Evolutionary conservation across 2,329 filamentous ascomycete species (phyloP).

Genomic region (Phaeophleospora eucalypticola): DNA sequence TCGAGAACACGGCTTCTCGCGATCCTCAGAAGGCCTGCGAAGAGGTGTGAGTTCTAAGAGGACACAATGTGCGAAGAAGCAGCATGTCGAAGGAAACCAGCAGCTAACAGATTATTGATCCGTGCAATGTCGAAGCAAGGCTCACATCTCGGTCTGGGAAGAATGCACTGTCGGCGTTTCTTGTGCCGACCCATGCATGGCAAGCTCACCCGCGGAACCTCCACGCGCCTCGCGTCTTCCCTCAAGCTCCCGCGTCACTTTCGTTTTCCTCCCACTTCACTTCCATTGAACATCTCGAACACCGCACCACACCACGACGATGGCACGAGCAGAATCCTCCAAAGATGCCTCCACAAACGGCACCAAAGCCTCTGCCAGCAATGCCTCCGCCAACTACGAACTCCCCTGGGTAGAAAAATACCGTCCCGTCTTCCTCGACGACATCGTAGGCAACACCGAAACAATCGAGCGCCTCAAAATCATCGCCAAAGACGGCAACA

Average conservation of each 20-base stretch:
- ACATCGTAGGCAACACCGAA: conserved; percentile 96
- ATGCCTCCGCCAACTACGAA: conserved; percentile 58
- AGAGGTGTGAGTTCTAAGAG: neutral
- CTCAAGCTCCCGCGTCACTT: neutral
- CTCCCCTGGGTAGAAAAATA: conserved; percentile 98
- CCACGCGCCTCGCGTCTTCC: neutral
- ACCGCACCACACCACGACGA: conserved; percentile 20
- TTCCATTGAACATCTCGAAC: neutral
- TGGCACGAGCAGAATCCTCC: conserved; percentile 50
- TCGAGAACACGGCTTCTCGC: neutral
- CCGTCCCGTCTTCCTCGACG: conserved; percentile 87
- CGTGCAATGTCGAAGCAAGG: neutral
- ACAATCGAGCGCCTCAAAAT: conserved; percentile 97
- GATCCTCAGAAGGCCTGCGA: neutral
- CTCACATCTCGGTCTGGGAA: neutral
- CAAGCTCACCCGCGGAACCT: neutral
- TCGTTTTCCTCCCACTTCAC: neutral
- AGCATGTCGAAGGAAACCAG: no score
- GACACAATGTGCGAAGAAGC: no score
- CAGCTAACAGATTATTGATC: neutral
- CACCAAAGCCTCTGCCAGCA: conserved; percentile 38
- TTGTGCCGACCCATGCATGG: neutral
- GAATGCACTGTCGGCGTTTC: neutral
- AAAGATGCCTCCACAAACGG: conserved; percentile 43
- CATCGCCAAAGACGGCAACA: conserved; percentile 96